phyloP scores from a whole-genome alignment of 192 early-diverging fungal species.

The Allomyces macrogynus region DNA sequence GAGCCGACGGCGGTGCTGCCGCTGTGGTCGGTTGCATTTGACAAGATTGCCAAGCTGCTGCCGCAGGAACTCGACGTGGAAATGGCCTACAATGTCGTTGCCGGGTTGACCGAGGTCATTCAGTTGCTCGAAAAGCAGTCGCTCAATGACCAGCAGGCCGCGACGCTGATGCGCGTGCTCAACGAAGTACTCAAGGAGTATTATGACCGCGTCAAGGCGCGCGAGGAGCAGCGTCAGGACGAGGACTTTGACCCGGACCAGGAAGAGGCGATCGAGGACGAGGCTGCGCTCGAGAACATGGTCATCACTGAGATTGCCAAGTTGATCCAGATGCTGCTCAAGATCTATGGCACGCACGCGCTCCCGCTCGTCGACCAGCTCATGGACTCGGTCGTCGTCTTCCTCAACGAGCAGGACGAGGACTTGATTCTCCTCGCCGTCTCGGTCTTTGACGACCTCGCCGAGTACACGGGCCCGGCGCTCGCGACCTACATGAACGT shows the following conservation, averaged over 20 bases:
- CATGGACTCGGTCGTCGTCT: slow-evolving; percentile 45
- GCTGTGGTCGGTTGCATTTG: background rate
- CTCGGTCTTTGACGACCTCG: slow-evolving; percentile 77
- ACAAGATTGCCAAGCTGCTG: background rate
- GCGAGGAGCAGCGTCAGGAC: slow-evolving; percentile 47
- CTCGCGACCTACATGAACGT: slow-evolving; percentile 28
- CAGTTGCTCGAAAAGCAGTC: background rate
- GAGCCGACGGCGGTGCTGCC: background rate
- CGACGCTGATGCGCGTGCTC: background rate
- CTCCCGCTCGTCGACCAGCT: slow-evolving; percentile 64
- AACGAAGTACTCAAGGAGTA: slow-evolving; percentile 39
- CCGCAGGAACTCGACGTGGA: background rate
- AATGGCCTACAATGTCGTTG: background rate
- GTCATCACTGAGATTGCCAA: slow-evolving; percentile 65
- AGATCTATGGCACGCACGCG: slow-evolving; percentile 46
- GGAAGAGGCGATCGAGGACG: slow-evolving; percentile 68
- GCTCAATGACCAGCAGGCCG: background rate
- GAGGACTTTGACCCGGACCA: slow-evolving; percentile 81
- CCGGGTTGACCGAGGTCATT: background rate
- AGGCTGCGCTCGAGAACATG: slow-evolving; percentile 59
- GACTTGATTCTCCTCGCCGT: slow-evolving; percentile 78
- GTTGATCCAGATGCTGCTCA: slow-evolving; percentile 60
- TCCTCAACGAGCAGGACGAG: slow-evolving; percentile 38
- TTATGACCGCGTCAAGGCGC: slow-evolving; percentile 47
- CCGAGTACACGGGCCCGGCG: slow-evolving; percentile 67